Conservation (phyloP, 2,329 filamentous ascomycete genomes). For the Ustulina deusta region DNA sequence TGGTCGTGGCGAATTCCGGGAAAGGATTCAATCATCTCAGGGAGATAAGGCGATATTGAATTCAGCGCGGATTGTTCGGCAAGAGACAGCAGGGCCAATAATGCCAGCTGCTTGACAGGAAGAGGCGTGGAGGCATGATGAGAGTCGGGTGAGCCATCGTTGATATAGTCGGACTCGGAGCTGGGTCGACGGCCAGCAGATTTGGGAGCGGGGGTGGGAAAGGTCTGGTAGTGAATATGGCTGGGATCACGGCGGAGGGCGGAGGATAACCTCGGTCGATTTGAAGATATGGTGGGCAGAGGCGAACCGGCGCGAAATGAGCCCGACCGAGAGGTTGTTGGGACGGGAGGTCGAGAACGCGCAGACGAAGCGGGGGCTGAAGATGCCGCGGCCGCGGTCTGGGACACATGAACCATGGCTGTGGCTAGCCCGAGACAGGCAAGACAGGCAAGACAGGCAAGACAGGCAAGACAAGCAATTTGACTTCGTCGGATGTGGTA, state of each 20-base stretch:
- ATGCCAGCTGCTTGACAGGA: constrained; percentile 82
- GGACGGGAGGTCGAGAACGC: constrained; percentile 41
- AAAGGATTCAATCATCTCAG: constrained; percentile 89
- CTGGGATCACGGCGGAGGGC: constrained; percentile 51
- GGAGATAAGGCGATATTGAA: constrained; percentile 94
- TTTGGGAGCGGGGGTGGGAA: constrained; percentile 79
- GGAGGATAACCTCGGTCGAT: constrained; percentile 28
- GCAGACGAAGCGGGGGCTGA: constrained; percentile 25
- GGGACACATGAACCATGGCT: constrained; percentile 44
- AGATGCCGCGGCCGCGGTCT: constrained; percentile 40
- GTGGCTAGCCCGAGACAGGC: background rate
- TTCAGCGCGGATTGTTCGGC: constrained; percentile 97
- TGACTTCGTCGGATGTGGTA: background rate
- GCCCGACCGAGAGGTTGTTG: constrained; percentile 38
- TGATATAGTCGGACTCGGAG: constrained; percentile 50
- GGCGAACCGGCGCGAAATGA: constrained; percentile 52
- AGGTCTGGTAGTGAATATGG: constrained; percentile 80
- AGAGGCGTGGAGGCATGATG: constrained; percentile 76
- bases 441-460: no score
- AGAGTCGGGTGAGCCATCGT: constrained; percentile 49
- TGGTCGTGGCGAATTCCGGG: constrained; percentile 78
- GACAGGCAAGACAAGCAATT: no score
- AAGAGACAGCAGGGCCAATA: constrained; percentile 88
- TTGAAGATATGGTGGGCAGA: constrained; percentile 43
- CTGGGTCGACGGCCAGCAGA: constrained; percentile 63